phyloP scores from a whole-genome alignment of 192 early-diverging fungal species.

The Piromyces finnis region DNA sequence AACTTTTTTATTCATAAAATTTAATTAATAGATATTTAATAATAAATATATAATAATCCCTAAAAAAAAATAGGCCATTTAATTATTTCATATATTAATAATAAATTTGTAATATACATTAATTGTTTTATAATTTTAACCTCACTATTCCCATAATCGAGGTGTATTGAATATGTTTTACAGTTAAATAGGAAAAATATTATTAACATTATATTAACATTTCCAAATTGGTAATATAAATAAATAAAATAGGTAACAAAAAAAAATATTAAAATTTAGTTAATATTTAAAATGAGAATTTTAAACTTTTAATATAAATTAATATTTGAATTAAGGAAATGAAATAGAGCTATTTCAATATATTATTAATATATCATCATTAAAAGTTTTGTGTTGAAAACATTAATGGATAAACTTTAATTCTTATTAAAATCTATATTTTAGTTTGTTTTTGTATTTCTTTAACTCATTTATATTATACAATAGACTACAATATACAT shows the following conservation, averaged over 20 bases:
- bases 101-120: too few species aligned
- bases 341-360: background rate
- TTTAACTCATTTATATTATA: background rate
- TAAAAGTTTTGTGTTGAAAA: background rate
- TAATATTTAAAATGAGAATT: too few species aligned
- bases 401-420: background rate
- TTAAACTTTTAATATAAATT: background rate
- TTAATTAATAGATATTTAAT: too few species aligned
- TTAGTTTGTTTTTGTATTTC: background rate
- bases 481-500: background rate
- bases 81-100: too few species aligned
- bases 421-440: background rate
- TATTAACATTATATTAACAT: too few species aligned
- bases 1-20: too few species aligned
- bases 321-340: background rate
- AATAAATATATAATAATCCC: too few species aligned
- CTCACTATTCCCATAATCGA: too few species aligned
- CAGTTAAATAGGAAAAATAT: too few species aligned
- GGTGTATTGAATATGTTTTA: too few species aligned
- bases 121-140: too few species aligned
- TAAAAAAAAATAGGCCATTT: too few species aligned
- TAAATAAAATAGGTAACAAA: background rate
- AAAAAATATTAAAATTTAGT: background rate
- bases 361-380: background rate
- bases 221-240: background rate